These are phyloP conservation scores for Batkoa obscura DNA, from an alignment of 371 early-diverging fungal species.

Conservation along the genomic window DNA sequence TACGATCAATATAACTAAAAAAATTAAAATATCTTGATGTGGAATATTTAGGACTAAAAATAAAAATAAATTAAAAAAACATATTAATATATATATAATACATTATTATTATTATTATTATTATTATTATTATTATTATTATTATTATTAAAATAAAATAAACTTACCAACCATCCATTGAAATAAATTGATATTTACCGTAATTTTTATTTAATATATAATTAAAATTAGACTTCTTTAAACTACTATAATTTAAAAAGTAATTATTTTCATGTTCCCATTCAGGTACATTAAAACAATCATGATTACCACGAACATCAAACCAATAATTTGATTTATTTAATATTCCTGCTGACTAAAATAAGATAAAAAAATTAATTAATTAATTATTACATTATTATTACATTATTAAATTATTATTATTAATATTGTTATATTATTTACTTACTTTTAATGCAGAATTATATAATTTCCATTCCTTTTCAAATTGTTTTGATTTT, in stretches of 20 bases:
- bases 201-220: conserved; percentile 29
- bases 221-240: conserved; percentile 33
- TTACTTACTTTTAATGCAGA: not conserved
- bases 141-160: not conserved
- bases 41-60: conserved; percentile 53
- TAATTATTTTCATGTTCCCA: conserved; percentile 40
- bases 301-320: conserved; percentile 76
- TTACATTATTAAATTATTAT: too few species aligned
- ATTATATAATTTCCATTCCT: not conserved
- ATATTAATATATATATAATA: too few species aligned
- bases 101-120: too few species aligned
- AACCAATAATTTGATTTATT: conserved; percentile 39
- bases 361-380: too few species aligned
- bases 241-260: conserved; percentile 32
- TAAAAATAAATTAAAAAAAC: too few species aligned
- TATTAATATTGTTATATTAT: too few species aligned
- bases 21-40: conserved; percentile 74
- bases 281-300: conserved; percentile 57
- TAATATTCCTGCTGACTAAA: conserved; percentile 17
- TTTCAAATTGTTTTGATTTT: not conserved
- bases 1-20: conserved; percentile 59
- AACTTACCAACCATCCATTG: conserved; percentile 44
- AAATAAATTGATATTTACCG: conserved; percentile 64
- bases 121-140: too few species aligned
- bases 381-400: too few species aligned